Evolutionary conservation across 1,284 basidiomycete species (phyloP).

Genomic region (Cutaneotrichosporon cutaneum): DNA sequence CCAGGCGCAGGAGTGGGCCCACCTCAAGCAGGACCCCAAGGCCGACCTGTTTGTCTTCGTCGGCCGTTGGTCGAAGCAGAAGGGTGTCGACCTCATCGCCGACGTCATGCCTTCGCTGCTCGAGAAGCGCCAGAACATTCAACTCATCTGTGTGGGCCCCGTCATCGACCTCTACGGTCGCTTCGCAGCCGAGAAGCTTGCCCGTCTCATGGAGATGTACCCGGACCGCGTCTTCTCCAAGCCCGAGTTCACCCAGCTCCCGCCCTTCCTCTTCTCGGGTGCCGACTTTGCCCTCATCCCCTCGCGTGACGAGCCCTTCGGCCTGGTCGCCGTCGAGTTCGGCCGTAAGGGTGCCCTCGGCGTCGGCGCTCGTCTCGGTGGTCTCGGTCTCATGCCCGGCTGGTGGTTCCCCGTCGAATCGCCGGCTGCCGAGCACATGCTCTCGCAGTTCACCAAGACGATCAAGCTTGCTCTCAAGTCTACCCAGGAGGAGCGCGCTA

Average conservation of each 20-base stretch:
- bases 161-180: conserved; percentile 92
- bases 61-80: conserved; percentile 94
- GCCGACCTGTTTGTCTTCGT: conserved; percentile 91
- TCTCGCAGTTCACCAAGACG: conserved; percentile 90
- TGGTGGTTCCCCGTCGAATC: conserved; percentile 98
- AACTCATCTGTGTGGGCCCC: conserved; percentile 82
- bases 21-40: conserved; percentile 81
- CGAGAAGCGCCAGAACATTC: conserved; percentile 79
- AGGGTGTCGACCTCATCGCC: conserved; percentile 90
- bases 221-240: conserved; percentile 89
- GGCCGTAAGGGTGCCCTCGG: conserved; percentile 91
- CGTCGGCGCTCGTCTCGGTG: conserved; percentile 86
- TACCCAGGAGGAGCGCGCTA: conserved; percentile 80
- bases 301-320: conserved; percentile 91
- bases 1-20: conserved; percentile 90
- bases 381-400: conserved; percentile 92
- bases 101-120: conserved; percentile 86
- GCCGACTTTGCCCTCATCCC: conserved; percentile 92
- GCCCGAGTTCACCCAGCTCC: conserved; percentile 89
- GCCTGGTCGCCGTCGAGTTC: conserved; percentile 90
- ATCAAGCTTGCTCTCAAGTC: conserved; percentile 90
- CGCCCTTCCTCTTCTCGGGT: conserved; percentile 86
- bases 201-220: conserved; percentile 87
- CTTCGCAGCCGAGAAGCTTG: conserved; percentile 88
- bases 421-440: conserved; percentile 83